Conservation (phyloP, 768 basidiomycete species). For the Vararia minispora region DNA sequence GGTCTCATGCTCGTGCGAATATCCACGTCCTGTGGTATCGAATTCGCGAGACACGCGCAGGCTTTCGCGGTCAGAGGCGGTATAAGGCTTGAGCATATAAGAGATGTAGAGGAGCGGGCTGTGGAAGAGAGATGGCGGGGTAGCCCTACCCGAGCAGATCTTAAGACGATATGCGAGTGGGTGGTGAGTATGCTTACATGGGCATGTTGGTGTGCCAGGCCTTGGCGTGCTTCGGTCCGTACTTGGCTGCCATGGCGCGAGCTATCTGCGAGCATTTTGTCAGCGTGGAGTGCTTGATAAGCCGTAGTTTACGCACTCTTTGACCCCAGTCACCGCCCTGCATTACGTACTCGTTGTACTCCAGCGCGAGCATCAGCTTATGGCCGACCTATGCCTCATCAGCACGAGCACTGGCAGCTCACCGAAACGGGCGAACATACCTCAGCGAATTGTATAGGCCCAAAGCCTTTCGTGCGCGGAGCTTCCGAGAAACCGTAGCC, state of each 20-base stretch:
- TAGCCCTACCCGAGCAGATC: constrained; percentile 11
- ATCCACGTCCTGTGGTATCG: constrained; percentile 19
- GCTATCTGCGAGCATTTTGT: constrained; percentile 26
- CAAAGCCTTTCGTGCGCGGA: constrained; percentile 41
- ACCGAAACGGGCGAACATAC: constrained; percentile 18
- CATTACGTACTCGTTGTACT: constrained; percentile 17
- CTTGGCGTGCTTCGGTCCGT: constrained; percentile 32
- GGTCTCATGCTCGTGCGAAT: constrained; percentile 20
- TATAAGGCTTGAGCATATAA: constrained; percentile 20
- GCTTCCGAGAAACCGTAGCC: constrained; percentile 54
- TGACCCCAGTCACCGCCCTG: constrained; percentile 30
- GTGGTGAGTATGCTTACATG: constrained; percentile 20
- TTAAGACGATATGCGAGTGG: background rate
- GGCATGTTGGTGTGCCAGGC: constrained; percentile 43
- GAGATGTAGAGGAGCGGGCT: constrained; percentile 20
- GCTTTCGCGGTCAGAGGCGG: constrained; percentile 18
- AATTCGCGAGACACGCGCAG: constrained; percentile 16
- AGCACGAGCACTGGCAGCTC: constrained; percentile 37
- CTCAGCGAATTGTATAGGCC: constrained; percentile 39
- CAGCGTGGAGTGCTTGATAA: background rate
- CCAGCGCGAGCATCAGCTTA: constrained; percentile 16
- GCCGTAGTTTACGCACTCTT: constrained; percentile 17
- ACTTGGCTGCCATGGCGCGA: constrained; percentile 21
- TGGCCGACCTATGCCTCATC: background rate
- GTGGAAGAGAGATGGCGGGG: constrained; percentile 15